Percentiles rank a stretch among this genome's conserved stretches.
phyloP scores from a whole-genome alignment of 1,284 basidiomycete genomes.

The Ceratobasidium sp. region DNA sequence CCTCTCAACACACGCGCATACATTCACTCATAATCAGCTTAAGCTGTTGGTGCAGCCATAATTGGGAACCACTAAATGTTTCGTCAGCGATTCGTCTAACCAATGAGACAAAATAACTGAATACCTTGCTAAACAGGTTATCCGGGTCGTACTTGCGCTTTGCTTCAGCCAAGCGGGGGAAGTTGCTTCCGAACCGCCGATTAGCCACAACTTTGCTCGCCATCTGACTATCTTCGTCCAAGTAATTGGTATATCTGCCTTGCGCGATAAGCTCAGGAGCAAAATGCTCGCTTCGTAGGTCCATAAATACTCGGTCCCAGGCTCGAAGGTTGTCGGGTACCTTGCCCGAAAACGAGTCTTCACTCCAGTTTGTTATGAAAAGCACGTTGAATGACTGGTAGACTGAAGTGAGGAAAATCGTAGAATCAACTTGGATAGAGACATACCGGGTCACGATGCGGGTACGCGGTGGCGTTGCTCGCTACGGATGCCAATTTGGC shows the following conservation, averaged over 20 bases:
- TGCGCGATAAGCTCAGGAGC: neutral
- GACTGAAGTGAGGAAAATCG: too few relatives aligned
- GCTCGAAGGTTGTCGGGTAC: neutral
- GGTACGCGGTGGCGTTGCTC: conserved; percentile 58
- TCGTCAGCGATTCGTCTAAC: neutral
- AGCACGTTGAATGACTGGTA: conserved; percentile 2
- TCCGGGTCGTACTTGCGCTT: conserved; percentile 47
- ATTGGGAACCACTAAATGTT: conserved; percentile 8
- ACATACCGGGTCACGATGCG: conserved; percentile 44
- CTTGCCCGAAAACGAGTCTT: conserved; percentile 4
- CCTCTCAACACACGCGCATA: neutral
- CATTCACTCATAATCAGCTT: neutral
- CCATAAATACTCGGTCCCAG: conserved; percentile 1
- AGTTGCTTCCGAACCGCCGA: conserved; percentile 40
- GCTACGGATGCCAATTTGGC: conserved; percentile 60
- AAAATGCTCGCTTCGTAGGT: conserved; percentile 9
- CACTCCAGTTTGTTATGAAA: conserved; percentile 1
- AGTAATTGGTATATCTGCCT: conserved; percentile 23
- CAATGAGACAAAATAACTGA: neutral
- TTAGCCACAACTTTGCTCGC: conserved; percentile 3
- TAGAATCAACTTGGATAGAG: neutral
- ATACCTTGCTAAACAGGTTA: conserved; percentile 38
- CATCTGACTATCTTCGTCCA: conserved; percentile 20
- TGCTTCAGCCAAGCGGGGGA: conserved; percentile 34
- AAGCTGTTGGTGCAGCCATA: neutral